Evolutionary conservation across 2,329 filamentous ascomycete genomes (phyloP), one percentile per base, ranked within the genome.

Genomic region (Ceratocystiopsis brevicomis): DNA sequence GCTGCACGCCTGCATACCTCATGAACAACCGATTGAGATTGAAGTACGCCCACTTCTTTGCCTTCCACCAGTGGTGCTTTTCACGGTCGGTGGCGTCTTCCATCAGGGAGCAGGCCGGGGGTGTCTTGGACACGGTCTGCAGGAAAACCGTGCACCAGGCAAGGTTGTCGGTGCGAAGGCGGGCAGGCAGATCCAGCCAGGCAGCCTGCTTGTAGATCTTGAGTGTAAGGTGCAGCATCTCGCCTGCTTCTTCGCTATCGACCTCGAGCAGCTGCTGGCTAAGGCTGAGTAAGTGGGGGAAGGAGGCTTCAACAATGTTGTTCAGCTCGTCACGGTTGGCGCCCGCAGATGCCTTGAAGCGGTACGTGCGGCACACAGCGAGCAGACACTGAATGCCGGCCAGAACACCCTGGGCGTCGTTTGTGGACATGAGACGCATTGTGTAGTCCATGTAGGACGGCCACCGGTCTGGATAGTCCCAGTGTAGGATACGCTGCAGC

Each of bases 41-140:
- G 56, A 90, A 93, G 61, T 95, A 98, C 14, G 88, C 82, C 90
- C 90, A 96, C 63, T 98, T 98, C 77, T 96, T 96, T 50, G 87
- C 83, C 68, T 96, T 98, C 88, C 88, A 98, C 88, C 90, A 98
- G 60, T 95, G 86, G 58, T 94, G 87, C 54, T 80, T 74, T 61
- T 96, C 90, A 45, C 90, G 76, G 56, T 96, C 88, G 46, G 84
- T 77, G 42, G 80, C 64, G 46, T 78, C 84, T 47, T 92, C 85
- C 45, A 68, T 61, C 71, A 96, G 78, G 34, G 87, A 80, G 52
- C 70, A 76, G 44, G 81, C 71, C 5, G 90, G 90, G 34, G 83
- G 77, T 18, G 78, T 66, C 62, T 96, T 96, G 52, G 80, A 78
- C 34, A 96, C 82, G 42, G 92, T 84, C 48, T 81, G 78, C 51